Conservation (phyloP, 1,139 yeast species). For the Debaryomyces subglobosus region DNA sequence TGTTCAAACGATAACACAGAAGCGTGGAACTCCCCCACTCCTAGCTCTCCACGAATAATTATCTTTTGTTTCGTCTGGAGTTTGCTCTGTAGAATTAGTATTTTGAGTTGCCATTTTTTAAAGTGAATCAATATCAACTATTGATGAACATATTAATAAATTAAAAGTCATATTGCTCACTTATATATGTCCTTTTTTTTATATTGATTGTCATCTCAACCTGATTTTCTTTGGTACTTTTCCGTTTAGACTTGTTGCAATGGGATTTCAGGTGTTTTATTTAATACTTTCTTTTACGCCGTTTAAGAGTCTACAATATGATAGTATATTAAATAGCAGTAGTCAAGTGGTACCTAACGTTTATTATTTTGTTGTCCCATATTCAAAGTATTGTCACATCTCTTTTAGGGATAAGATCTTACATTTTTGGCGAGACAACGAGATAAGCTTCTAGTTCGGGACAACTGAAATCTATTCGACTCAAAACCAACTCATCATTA, state of each 20-base stretch:
- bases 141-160: background rate
- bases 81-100: conserved; percentile 3
- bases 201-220: conserved; percentile 1
- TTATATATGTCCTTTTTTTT: background rate
- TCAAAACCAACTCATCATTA: background rate
- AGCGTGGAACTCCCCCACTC: conserved; percentile 1
- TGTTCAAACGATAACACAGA: conserved; percentile 5
- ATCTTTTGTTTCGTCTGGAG: conserved; percentile 3
- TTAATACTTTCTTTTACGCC: background rate
- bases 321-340: background rate
- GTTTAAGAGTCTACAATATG: background rate
- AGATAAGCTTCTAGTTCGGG: background rate
- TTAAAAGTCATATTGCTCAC: background rate
- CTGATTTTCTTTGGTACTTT: background rate
- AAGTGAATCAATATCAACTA: background rate
- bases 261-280: conserved; percentile 5
- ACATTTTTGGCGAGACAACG: conserved; percentile 5
- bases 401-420: background rate
- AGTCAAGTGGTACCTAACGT: background rate
- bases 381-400: conserved; percentile 4
- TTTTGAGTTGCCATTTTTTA: conserved; percentile 7
- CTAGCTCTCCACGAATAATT: conserved; percentile 2
- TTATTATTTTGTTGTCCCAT: conserved; percentile 5
- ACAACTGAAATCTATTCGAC: background rate
- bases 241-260: conserved; percentile 3